Base-by-base conservation (phyloP, 208 protist genomes). In the Wallacemonas rigidus region DNA sequence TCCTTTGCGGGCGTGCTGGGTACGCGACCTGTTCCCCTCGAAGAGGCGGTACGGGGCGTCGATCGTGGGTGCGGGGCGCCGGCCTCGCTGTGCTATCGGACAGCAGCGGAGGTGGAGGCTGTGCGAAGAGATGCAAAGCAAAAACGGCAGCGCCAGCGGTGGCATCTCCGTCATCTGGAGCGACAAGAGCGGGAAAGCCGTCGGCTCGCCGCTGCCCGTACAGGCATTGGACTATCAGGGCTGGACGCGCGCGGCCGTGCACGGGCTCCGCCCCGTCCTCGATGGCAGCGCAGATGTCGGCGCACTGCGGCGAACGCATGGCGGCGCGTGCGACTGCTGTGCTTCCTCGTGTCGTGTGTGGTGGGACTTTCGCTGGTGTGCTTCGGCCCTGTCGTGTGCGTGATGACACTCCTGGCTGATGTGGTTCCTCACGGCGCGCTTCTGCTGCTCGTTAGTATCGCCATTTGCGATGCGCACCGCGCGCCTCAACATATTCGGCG, bases 271-370 rank as follows among this genome's bases (percentile, higher is more conserved):
- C 53, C 53, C 14, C 53, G 53, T 8, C 14, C 15, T 5, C 53
- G 57, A 8, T 7, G 36, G 6, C 57, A 11, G 57, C 57, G 57
- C 9, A n/a, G 57, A 38, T 44, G 57, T 6, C n/a, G 57, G n/a
- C 7, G 6, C 7, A 38, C 57, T 5, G 36, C 38, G 57, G 17
- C 57, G 38, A 44, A 44, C 9, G 57, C 57, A 5, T 65, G 60
- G 60, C 60, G 60, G 5, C 60, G 60, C 15, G 14, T 65, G 60
- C 60, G 60, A 41, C 60, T 65, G 60, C 41, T 50, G 60, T 65
- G 60, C 60, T 65, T 65, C 41, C 60, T 65, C 41, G 41, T 65
- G 7, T 3, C 12, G 41, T 41, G 60, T n/a, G n/a, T 65, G 11
- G 36, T 45, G 40, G 44, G 60, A 4, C 12, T 65, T 38, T 65